Conservation (phyloP, 75 land plant species). For the Larix kaempferi region DNA sequence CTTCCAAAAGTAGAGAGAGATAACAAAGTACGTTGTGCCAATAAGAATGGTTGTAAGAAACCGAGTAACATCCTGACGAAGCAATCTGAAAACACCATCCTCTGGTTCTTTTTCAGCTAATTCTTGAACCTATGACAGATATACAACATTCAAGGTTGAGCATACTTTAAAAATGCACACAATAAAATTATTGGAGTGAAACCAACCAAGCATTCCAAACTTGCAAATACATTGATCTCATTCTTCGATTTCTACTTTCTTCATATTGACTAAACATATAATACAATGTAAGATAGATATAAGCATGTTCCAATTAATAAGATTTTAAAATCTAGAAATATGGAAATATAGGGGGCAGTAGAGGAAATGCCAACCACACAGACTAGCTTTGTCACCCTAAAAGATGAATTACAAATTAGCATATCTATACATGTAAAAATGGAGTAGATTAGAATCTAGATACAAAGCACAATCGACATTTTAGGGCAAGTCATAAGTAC, state of each 20-base stretch:
- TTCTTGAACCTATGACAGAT: conserved; percentile 64
- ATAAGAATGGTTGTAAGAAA: conserved; percentile 84
- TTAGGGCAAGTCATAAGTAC: background rate
- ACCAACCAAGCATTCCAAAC: conserved; percentile 1
- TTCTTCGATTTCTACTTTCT: background rate
- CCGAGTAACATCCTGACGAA: conserved; percentile 89
- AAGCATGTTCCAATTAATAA: background rate
- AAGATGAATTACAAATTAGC: background rate
- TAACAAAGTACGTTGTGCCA: conserved; percentile 75
- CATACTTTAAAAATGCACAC: background rate
- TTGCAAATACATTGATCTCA: background rate
- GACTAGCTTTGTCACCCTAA: background rate
- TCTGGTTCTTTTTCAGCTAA: conserved; percentile 93
- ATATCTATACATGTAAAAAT: no score
- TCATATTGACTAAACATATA: background rate
- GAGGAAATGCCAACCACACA: background rate
- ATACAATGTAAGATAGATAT: background rate
- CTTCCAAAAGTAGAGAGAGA: background rate
- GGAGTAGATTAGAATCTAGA: no score
- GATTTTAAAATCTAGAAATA: conserved; percentile 3
- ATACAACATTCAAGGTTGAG: background rate
- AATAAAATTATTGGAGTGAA: background rate
- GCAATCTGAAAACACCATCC: conserved; percentile 82
- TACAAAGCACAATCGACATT: no score
- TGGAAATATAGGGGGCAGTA: background rate